Evolutionary conservation across 352 stramenopile species (phyloP).

Genomic region (Globisporangium parvum): DNA sequence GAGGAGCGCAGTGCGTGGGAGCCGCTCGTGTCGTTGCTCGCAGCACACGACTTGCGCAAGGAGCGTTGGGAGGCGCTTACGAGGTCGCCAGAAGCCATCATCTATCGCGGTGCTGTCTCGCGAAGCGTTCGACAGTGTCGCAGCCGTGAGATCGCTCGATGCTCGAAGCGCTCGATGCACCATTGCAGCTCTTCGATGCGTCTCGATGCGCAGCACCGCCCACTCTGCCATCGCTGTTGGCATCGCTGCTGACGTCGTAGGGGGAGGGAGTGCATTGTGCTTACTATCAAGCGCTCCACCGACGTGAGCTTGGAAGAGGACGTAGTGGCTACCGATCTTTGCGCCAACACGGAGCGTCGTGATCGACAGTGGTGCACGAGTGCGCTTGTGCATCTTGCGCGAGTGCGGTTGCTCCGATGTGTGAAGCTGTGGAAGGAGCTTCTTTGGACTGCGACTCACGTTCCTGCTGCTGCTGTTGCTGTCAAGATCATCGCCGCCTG

Average conservation of each 20-base stretch:
- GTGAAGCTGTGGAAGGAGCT: not conserved
- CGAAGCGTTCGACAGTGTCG: not conserved
- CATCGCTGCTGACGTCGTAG: not conserved
- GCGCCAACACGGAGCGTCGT: slow-evolving; percentile 11
- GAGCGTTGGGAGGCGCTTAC: not conserved
- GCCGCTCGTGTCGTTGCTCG: not conserved
- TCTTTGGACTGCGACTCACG: not conserved
- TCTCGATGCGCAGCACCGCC: slow-evolving; percentile 10
- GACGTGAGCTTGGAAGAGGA: slow-evolving; percentile 24
- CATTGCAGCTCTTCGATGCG: not conserved
- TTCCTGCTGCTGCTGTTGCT: not conserved
- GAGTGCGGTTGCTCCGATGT: too few species aligned
- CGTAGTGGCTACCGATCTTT: slow-evolving; percentile 29
- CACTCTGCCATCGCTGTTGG: not conserved
- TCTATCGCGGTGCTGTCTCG: not conserved
- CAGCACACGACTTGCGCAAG: slow-evolving; percentile 2
- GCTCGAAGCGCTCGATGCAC: not conserved
- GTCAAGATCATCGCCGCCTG: too few species aligned
- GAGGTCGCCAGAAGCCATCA: slow-evolving; percentile 5
- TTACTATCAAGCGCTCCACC: not conserved
- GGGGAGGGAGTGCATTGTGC: too few species aligned
- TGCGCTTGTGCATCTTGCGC: too few species aligned
- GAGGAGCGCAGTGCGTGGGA: slow-evolving; percentile 12
- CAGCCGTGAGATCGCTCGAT: not conserved
- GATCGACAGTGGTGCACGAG: too few species aligned